Conservation (phyloP, 306 rosid genomes). For the Fagus crenata region DNA sequence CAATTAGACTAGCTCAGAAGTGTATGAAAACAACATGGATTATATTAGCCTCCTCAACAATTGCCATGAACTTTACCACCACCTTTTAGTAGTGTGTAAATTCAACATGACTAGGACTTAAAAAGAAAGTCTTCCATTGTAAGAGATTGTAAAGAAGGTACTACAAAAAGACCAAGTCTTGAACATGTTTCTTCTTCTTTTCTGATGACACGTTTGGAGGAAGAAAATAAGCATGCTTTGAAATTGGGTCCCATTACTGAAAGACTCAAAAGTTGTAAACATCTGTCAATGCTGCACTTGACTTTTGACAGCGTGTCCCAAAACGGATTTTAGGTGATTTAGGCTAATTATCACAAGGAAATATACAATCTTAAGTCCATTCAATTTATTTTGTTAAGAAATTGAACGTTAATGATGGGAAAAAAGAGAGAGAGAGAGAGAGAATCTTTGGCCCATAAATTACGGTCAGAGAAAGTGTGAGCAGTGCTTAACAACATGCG, state of each 20-base stretch:
- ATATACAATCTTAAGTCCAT: too few relatives aligned
- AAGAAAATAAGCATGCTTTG: constrained; percentile 39
- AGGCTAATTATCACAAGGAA: neutral
- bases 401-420: neutral
- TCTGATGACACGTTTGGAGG: constrained; percentile 26
- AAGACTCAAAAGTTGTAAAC: constrained; percentile 6
- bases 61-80: neutral
- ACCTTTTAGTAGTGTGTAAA: neutral
- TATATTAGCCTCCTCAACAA: neutral
- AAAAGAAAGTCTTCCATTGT: too few relatives aligned
- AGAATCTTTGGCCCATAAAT: constrained; percentile 39
- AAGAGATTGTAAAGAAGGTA: too few relatives aligned
- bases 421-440: neutral
- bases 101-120: neutral
- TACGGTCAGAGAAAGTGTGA: constrained; percentile 26
- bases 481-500: constrained; percentile 24
- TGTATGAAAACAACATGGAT: neutral
- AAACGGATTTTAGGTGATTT: neutral
- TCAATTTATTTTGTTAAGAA: too few relatives aligned
- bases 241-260: constrained; percentile 36
- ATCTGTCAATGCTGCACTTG: constrained; percentile 18
- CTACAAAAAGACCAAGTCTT: neutral
- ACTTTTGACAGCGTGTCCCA: neutral
- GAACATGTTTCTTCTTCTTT: constrained; percentile 10
- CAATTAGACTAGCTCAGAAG: constrained; percentile 11